Evolutionary conservation across 2,329 filamentous ascomycete species (phyloP), one percentile per base, ranked within the genome.

Genomic region (Pyrenochaeta sp.): DNA sequence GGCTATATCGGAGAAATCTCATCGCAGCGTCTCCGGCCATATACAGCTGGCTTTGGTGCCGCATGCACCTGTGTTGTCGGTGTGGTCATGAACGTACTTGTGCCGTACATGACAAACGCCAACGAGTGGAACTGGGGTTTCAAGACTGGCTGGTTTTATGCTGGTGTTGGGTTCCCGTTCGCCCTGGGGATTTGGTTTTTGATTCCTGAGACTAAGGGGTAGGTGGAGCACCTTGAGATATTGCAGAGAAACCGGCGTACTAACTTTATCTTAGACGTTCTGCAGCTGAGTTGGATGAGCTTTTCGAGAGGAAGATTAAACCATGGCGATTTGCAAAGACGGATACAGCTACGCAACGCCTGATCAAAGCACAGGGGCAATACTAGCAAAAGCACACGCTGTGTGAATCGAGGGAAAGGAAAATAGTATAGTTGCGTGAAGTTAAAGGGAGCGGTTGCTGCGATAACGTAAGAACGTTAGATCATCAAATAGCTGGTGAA

Each of bases 71-170:
- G 50, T 12, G 44, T 54, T 14, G 43, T 47, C 23, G 48, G 44
- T 37, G 29, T 57, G 14, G 39, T 49, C 14, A 50, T 57, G 50
- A 54, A 50, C 21, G 30, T 48, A 20, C 48, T 57, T 17, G 46
- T 57, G 7, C 50, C 54, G 2, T 44, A 50, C 23, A 54, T 57
- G 49, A 42, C 46, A 2, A 54, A 54, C 35, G 45, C 49, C 2
- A 46, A 45, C 14, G 46, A 50, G 23, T 54, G 50, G 50, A 54
- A 57, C n/a, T 57, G 50, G 54, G 54, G 50, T 33, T 52, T 20
- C n/a, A 51, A 57, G 20, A 50, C 54, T 18, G 45, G 54, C 12
- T 56, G 49, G 47, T 54, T 57, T 35, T 54, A 50, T 40, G 54
- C 45, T 14, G 54, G 54, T 3, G 44, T 57, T 29, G 54, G 54